Base-by-base conservation (phyloP, 1,284 basidiomycete species). In the Pseudozyma tsukubaensis region DNA sequence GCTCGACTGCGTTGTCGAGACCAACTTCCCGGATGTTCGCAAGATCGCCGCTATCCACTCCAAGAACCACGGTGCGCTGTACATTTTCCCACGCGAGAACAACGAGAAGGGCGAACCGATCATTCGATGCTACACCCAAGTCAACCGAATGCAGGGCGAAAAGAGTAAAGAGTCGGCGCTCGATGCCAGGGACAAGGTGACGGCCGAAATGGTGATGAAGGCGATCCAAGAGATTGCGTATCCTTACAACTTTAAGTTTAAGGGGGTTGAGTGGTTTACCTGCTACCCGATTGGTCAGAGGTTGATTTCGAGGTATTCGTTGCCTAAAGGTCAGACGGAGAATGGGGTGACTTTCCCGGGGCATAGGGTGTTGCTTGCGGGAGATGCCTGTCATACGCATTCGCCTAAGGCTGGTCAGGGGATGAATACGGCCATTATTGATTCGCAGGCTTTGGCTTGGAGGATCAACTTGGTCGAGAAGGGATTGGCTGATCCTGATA, bases 381-480 rank as follows among this genome's bases (percentile, higher is more conserved):
- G 85, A 37, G 85, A 86, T 64, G 85, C 85, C 7, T 85, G 85
- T 56, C 85, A 86, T 77, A 86, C 85, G 8, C 85, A 86, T 73
- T 84, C 82, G 24, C 85, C 85, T 34, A 86, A 86, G 77, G 85
- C 77, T 65, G 85, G 51, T 73, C 83, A 79, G 77, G 84, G 83
- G 50, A 86, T 86, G 85, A 86, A 86, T 77, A 86, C 85, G 53
- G 84, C 84, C 45, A 84, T 86, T 76, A 83, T 86, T 59, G 85
- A 86, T 72, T 83, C 84, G 70, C 85, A 84, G 77, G 83, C 85
- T 14, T 76, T 86, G 36, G 80, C 84, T 3, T 86, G 85, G 85
- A 82, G 85, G 59, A 82, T 86, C 77, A 86, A 86, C 72, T 68
- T 85, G 36, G 83, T 86, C 54, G 84, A 86, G 60, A 86, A 86